Evolutionary conservation across 1,284 basidiomycete genomes (phyloP).

Genomic region (Ustanciosporium gigantosporum): DNA sequence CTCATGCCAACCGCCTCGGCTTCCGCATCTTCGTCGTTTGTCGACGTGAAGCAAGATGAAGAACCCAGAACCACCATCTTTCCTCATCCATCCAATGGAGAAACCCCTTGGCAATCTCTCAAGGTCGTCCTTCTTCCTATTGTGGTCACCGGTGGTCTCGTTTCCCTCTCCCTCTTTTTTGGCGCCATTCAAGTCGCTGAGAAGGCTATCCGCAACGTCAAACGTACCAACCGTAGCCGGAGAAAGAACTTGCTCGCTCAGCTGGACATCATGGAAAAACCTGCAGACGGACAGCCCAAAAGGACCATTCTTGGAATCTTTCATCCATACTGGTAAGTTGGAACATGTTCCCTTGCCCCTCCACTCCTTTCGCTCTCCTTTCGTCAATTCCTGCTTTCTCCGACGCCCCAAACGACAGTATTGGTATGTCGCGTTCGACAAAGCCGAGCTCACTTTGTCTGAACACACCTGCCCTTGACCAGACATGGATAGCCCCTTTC

Average conservation of each 20-base stretch:
- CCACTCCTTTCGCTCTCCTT: not conserved
- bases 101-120: constrained; percentile 3
- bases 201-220: constrained; percentile 10
- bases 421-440: too few species aligned
- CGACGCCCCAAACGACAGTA: too few species aligned
- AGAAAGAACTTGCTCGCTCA: constrained; percentile 15
- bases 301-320: constrained; percentile 71
- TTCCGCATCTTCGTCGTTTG: not conserved
- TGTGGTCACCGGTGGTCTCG: constrained; percentile 8
- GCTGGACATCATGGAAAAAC: constrained; percentile 22
- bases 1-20: constrained; percentile 7
- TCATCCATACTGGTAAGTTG: constrained; percentile 87
- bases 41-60: not conserved
- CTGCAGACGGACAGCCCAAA: not conserved
- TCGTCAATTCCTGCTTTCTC: too few species aligned
- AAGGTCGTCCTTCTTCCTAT: constrained; percentile 9
- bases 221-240: constrained; percentile 12
- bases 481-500: too few species aligned
- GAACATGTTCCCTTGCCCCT: too few species aligned
- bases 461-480: too few species aligned
- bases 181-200: constrained; percentile 26
- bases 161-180: constrained; percentile 12
- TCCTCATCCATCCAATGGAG: not conserved
- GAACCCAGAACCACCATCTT: constrained; percentile 2
- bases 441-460: too few species aligned